Evolutionary conservation across 768 basidiomycete species (phyloP).

Genomic region (Lentinula aciculospora): DNA sequence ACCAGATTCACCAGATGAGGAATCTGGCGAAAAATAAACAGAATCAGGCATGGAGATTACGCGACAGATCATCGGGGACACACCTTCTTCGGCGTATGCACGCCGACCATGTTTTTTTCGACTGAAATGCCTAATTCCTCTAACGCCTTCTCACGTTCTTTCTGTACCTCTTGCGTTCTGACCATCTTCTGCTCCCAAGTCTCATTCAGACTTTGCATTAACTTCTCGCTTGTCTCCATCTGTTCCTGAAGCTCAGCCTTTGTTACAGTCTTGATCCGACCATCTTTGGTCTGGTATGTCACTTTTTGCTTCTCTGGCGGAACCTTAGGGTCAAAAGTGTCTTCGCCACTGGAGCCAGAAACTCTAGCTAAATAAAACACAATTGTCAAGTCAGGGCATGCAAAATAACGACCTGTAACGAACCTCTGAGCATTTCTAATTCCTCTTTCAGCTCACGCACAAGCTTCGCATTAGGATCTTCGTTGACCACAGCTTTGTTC

Average conservation of each 20-base stretch:
- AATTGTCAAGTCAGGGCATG: neutral
- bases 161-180: constrained; percentile 91
- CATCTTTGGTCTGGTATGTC: constrained; percentile 89
- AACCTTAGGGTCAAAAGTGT: constrained; percentile 79
- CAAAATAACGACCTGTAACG: constrained; percentile 8
- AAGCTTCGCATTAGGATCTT: constrained; percentile 98
- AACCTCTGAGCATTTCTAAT: constrained; percentile 84
- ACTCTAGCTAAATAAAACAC: constrained; percentile 57
- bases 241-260: constrained; percentile 98
- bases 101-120: constrained; percentile 93
- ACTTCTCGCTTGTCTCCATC: constrained; percentile 90
- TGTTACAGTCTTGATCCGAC: constrained; percentile 90
- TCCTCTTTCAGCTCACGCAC: constrained; percentile 99
- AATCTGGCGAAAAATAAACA: constrained; percentile 48
- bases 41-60: neutral
- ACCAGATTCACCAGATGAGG: constrained; percentile 93
- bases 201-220: constrained; percentile 90
- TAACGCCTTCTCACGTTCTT: constrained; percentile 93
- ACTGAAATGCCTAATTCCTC: constrained; percentile 98
- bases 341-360: constrained; percentile 58
- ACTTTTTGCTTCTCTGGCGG: constrained; percentile 95
- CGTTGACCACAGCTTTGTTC: constrained; percentile 99
- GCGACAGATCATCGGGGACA: neutral
- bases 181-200: constrained; percentile 95
- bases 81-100: constrained; percentile 96